Evolutionary conservation across 78 protist species (phyloP), one percentile per base, ranked within the genome.

Genomic region (Isochrysis galbana): DNA sequence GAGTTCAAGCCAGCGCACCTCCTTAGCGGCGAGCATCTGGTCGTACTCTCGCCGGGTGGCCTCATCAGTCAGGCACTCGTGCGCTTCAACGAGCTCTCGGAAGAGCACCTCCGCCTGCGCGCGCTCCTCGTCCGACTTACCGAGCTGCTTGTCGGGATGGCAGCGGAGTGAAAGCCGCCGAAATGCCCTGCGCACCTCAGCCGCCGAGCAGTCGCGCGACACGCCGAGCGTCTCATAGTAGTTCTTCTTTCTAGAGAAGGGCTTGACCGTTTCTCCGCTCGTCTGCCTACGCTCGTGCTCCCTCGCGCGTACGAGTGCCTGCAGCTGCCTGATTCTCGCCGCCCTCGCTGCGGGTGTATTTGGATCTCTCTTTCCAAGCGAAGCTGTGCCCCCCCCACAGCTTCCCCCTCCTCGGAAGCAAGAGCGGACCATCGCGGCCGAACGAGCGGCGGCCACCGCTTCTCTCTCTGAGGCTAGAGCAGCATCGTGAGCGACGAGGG

Each of bases 131-230:
- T 41, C 74, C n/a, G 19, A 36, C 39, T 74, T 36, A 21, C 72
- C 77, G 23, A 29, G 34, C 34, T 46, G 19, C 91, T 84, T 83
- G 94, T 94, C 94, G 34, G 83, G 90, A 90, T 91, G 93, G 80
- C 3, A 80, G 42, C 0, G 34, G 29, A 41, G 47, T 25, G 94
- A 86, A 22, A 92, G 94, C 32, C 78, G 74, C 11, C 94, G 86
- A 70, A 47, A 94, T 11, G 96, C 96, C 32, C 82, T 36, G 32
- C 82, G 82, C 36, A 72, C 41, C 82, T 72, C 82, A 7, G 82
- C 82, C 44, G 82, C 82, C 36, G 82, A 72, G 44, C 44, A 29
- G 32, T 2, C 82, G 82, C 82, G 82, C 32, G 2, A 14, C 44
- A 72, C 19, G 42, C 42, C 42, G 32, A 72, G 82, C 82, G 17